Conservation (phyloP, 306 rosid genomes). For the Crotalaria pallida region DNA sequence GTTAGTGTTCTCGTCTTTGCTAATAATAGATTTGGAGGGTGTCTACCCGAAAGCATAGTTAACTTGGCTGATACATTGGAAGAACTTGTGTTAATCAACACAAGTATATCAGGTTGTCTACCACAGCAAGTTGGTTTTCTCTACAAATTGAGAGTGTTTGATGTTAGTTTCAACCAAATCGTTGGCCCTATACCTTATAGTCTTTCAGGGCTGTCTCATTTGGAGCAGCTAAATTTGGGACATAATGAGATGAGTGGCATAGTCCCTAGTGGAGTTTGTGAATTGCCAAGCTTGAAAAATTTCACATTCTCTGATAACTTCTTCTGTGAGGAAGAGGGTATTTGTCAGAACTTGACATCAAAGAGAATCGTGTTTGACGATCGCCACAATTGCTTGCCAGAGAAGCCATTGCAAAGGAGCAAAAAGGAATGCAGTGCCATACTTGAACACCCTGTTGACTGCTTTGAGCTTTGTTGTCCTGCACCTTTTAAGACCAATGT, state of each 20-base stretch:
- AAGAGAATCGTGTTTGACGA: constrained; percentile 46
- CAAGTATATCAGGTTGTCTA: constrained; percentile 67
- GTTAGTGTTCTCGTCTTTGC: constrained; percentile 78
- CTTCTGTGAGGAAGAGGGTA: constrained; percentile 75
- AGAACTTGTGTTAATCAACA: constrained; percentile 65
- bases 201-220: constrained; percentile 64
- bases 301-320: constrained; percentile 73
- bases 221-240: constrained; percentile 71
- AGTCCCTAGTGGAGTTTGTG: constrained; percentile 63
- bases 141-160: constrained; percentile 71
- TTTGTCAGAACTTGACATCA: constrained; percentile 58
- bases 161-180: constrained; percentile 61
- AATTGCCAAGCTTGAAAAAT: constrained; percentile 60
- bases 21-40: constrained; percentile 71
- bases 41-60: constrained; percentile 62
- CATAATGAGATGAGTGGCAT: constrained; percentile 62
- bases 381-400: constrained; percentile 64
- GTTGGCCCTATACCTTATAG: constrained; percentile 85
- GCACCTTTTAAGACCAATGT: constrained; percentile 13
- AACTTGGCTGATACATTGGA: constrained; percentile 60
- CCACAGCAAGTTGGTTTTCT: constrained; percentile 85
- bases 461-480: constrained; percentile 27
- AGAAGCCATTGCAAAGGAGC: constrained; percentile 59
- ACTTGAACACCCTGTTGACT: constrained; percentile 47
- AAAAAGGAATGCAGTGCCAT: constrained; percentile 46